These are phyloP conservation scores for Alternaria sp. DNA, from an alignment of 2,329 filamentous ascomycete species.

Conservation along the genomic window DNA sequence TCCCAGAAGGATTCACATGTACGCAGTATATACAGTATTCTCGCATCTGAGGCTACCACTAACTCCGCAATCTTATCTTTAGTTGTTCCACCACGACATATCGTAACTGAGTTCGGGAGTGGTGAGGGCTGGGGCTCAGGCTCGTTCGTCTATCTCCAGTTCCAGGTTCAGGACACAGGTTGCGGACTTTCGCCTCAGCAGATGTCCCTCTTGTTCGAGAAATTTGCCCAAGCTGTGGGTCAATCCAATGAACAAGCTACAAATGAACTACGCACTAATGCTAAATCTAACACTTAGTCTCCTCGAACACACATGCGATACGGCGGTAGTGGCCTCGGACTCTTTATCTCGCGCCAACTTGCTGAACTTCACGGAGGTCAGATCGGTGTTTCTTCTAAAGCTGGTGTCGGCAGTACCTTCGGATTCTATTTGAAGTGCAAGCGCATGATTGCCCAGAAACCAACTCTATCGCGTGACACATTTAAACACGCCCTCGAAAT, in stretches of 20 bases:
- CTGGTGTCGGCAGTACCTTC: conserved; percentile 45
- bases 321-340: conserved; percentile 47
- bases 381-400: conserved; percentile 45
- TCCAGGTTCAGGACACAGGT: conserved; percentile 47
- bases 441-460: conserved; percentile 18
- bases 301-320: conserved; percentile 49
- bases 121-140: conserved; percentile 43
- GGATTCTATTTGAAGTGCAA: conserved; percentile 46
- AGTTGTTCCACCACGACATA: conserved; percentile 34
- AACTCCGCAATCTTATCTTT: background rate
- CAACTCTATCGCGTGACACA: conserved; percentile 3
- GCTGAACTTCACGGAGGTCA: conserved; percentile 49
- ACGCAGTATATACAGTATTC: background rate
- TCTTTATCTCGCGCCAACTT: conserved; percentile 49
- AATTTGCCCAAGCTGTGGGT: conserved; percentile 39
- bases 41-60: background rate
- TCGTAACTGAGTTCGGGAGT: conserved; percentile 23
- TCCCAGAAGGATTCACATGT: conserved; percentile 30
- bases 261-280: background rate
- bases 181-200: conserved; percentile 43
- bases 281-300: conserved; percentile 14
- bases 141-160: conserved; percentile 37
- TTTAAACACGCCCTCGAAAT: conserved; percentile 9
- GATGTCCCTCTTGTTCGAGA: conserved; percentile 44
- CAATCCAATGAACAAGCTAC: background rate